Percentiles rank a stretch among this genome's conserved stretches.
These are phyloP conservation scores for Magnolia sinica DNA, from an alignment of 164 flowering plant genomes.

Conservation along the genomic window DNA sequence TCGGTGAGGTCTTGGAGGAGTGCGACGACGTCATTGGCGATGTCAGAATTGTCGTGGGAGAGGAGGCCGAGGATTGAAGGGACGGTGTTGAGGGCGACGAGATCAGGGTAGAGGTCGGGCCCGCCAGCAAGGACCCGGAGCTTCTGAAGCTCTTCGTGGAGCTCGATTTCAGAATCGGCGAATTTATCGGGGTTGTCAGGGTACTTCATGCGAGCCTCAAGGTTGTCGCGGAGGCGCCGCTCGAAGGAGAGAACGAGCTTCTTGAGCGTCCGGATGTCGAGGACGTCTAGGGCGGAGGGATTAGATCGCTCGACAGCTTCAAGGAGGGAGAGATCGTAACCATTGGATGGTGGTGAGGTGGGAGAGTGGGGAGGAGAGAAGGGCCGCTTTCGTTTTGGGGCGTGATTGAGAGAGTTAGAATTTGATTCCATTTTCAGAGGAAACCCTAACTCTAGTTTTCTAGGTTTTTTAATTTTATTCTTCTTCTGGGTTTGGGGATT, in stretches of 20 bases:
- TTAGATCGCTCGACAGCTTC: slow-evolving; percentile 87
- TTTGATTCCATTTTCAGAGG: too few species aligned
- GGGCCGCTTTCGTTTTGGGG: slow-evolving; percentile 25
- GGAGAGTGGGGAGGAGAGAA: background rate
- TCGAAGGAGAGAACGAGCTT: slow-evolving; percentile 84
- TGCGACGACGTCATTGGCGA: slow-evolving; percentile 72
- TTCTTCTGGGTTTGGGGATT: too few species aligned
- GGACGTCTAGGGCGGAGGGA: slow-evolving; percentile 56
- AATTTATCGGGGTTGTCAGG: slow-evolving; percentile 84
- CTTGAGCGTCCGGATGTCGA: slow-evolving; percentile 71
- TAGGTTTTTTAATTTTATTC: too few species aligned
- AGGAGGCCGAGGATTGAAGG: slow-evolving; percentile 69
- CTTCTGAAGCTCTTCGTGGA: slow-evolving; percentile 88
- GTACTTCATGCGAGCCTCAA: slow-evolving; percentile 88
- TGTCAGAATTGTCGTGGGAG: slow-evolving; percentile 78
- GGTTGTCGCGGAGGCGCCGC: slow-evolving; percentile 87
- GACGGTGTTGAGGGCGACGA: slow-evolving; percentile 57
- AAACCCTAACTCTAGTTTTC: too few species aligned
- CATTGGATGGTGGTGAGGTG: background rate
- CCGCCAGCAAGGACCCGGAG: slow-evolving; percentile 82
- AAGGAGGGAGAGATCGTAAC: slow-evolving; percentile 73
- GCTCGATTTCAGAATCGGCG: slow-evolving; percentile 89
- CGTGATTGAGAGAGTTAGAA: slow-evolving; percentile 8
- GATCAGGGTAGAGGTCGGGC: slow-evolving; percentile 89
- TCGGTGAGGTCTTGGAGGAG: slow-evolving; percentile 86